These are phyloP conservation scores for Adansonia grandidieri DNA, from an alignment of 441 rosid species.

Conservation along the genomic window DNA sequence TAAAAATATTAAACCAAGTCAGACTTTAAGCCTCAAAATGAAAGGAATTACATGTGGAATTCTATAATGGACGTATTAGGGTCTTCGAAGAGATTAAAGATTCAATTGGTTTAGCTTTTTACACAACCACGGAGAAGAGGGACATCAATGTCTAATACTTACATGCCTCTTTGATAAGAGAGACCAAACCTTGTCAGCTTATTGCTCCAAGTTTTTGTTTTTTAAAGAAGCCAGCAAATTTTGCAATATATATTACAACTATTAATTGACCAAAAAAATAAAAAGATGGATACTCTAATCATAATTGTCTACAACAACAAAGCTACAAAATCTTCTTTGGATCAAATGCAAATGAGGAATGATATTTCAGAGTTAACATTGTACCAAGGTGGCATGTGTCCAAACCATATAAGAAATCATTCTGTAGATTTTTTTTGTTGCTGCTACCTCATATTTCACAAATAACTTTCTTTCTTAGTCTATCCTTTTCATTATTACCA, in stretches of 20 bases:
- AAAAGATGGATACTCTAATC: background rate
- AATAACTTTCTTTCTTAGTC: background rate
- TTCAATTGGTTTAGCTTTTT: background rate
- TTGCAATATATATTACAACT: background rate
- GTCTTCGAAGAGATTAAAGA: background rate
- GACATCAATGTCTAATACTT: background rate
- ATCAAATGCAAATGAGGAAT: background rate
- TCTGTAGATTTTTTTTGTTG: background rate
- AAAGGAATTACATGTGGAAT: background rate
- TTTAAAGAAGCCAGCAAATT: background rate
- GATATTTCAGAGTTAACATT: background rate
- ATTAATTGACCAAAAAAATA: background rate
- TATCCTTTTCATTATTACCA: background rate
- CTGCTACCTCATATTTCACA: too few species aligned
- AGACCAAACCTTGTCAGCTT: background rate
- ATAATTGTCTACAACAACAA: background rate
- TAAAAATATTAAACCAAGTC: background rate
- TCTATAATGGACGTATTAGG: background rate
- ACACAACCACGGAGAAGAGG: background rate
- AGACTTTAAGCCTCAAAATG: background rate
- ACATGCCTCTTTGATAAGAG: background rate
- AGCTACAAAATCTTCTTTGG: background rate
- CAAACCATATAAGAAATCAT: background rate
- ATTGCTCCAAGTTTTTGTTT: background rate
- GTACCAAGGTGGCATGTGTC: background rate